Percentiles rank a stretch among this genome's conserved stretches.
These are phyloP conservation scores for Hypoxylon lienhwacheense DNA, from an alignment of 495 filamentous ascomycete genomes.

Conservation along the genomic window DNA sequence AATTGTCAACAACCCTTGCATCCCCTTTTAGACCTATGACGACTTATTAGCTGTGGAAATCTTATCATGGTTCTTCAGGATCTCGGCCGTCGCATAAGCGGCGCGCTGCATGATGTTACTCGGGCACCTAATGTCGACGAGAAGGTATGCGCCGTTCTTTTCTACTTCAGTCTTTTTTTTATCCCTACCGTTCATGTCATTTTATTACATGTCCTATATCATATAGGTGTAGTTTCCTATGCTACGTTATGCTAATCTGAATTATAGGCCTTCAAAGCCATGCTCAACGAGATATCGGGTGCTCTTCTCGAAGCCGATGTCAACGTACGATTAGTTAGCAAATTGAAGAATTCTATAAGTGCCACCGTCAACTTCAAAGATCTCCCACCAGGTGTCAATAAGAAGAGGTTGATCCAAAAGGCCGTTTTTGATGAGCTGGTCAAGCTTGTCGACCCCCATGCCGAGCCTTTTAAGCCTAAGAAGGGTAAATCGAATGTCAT, in stretches of 20 bases:
- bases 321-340: constrained; percentile 90
- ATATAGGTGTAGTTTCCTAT: too few species aligned
- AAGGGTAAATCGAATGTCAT: constrained; percentile 96
- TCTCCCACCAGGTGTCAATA: constrained; percentile 84
- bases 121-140: constrained; percentile 90
- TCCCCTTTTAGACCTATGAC: background rate
- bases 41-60: constrained; percentile 18
- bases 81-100: constrained; percentile 96
- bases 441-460: constrained; percentile 91
- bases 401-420: constrained; percentile 97
- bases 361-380: constrained; percentile 89
- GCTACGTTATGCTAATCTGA: constrained; percentile 21
- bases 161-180: too few species aligned
- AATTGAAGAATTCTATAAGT: constrained; percentile 91
- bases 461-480: constrained; percentile 93
- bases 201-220: too few species aligned
- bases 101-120: constrained; percentile 91
- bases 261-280: constrained; percentile 85
- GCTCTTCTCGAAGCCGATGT: constrained; percentile 95
- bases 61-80: constrained; percentile 93
- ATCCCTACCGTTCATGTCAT: too few species aligned
- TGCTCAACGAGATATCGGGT: constrained; percentile 96
- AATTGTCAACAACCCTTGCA: background rate
- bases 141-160: constrained; percentile 62
- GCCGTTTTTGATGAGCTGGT: constrained; percentile 97